These are phyloP conservation scores for Naganishia sp. DNA, from an alignment of 1,284 basidiomycete species.

Conservation along the genomic window DNA sequence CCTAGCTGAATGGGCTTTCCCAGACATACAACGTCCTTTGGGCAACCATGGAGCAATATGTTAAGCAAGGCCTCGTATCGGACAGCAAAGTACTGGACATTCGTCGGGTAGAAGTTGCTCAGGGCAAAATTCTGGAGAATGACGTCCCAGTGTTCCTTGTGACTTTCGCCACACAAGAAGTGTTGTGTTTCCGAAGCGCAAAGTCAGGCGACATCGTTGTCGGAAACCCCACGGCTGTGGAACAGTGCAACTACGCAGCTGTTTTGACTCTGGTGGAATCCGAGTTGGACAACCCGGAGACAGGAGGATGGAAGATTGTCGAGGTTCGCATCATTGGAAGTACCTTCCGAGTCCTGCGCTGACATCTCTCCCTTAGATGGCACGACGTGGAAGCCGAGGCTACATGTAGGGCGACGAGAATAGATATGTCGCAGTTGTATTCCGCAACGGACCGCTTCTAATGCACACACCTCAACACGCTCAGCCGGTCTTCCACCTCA, in stretches of 20 bases:
- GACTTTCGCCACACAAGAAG: constrained; percentile 90
- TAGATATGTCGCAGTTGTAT: constrained; percentile 16
- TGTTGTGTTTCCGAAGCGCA: constrained; percentile 86
- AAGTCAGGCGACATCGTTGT: constrained; percentile 82
- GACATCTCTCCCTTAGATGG: constrained; percentile 6
- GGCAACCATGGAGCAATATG: constrained; percentile 95
- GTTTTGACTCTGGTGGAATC: constrained; percentile 85
- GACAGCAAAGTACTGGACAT: constrained; percentile 93
- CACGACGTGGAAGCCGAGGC: constrained; percentile 24
- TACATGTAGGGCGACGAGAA: constrained; percentile 14
- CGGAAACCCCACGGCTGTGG: constrained; percentile 84
- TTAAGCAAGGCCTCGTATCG: constrained; percentile 82
- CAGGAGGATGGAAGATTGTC: constrained; percentile 96
- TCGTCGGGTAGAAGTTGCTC: constrained; percentile 80
- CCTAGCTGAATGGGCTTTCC: constrained; percentile 17
- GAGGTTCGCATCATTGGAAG: constrained; percentile 66
- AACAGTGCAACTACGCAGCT: constrained; percentile 89
- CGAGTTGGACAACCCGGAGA: constrained; percentile 85
- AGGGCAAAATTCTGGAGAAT: constrained; percentile 84
- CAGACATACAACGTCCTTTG: constrained; percentile 95
- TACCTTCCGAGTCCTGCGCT: too few relatives aligned
- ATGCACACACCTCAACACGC: constrained; percentile 19
- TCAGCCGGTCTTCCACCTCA: too few relatives aligned
- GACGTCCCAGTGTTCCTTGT: constrained; percentile 88
- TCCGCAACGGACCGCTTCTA: constrained; percentile 6